Evolutionary conservation across 1,284 basidiomycete species (phyloP).

Genomic region (Moniliella sp.): DNA sequence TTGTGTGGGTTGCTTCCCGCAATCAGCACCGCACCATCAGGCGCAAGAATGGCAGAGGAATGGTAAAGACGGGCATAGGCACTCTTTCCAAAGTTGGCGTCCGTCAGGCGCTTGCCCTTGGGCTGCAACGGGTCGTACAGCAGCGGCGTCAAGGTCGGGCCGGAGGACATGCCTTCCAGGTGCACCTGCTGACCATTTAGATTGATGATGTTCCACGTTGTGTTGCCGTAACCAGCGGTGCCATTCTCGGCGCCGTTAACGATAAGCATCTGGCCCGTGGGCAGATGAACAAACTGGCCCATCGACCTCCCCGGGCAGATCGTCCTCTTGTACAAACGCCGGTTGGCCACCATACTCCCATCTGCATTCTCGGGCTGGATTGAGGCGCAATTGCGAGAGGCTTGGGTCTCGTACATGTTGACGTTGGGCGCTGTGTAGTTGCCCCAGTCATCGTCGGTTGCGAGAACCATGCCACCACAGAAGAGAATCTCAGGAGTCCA

Average conservation of each 20-base stretch:
- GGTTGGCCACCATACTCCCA: conserved; percentile 7
- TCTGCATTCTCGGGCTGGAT: conserved; percentile 25
- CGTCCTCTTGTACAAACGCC: conserved; percentile 19
- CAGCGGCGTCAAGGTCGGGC: conserved; percentile 51
- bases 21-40: conserved; percentile 59
- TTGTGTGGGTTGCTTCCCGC: conserved; percentile 83
- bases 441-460: conserved; percentile 25
- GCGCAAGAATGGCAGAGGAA: conserved; percentile 48
- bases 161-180: conserved; percentile 46
- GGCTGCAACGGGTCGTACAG: conserved; percentile 49
- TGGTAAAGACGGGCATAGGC: conserved; percentile 61
- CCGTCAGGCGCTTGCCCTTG: conserved; percentile 46
- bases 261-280: conserved; percentile 44
- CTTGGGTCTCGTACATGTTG: conserved; percentile 16
- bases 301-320: conserved; percentile 20
- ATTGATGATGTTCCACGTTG: conserved; percentile 3
- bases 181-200: too few species aligned
- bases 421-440: conserved; percentile 17
- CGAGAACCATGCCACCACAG: conserved; percentile 61
- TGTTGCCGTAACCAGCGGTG: conserved; percentile 55
- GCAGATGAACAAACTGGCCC: conserved; percentile 44
- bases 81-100: conserved; percentile 46
- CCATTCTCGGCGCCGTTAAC: conserved; percentile 25
- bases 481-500: conserved; percentile 65
- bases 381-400: conserved; percentile 25